phyloP scores from a whole-genome alignment of 2,329 filamentous ascomycete genomes.

The Phaeosphaeria sp. region DNA sequence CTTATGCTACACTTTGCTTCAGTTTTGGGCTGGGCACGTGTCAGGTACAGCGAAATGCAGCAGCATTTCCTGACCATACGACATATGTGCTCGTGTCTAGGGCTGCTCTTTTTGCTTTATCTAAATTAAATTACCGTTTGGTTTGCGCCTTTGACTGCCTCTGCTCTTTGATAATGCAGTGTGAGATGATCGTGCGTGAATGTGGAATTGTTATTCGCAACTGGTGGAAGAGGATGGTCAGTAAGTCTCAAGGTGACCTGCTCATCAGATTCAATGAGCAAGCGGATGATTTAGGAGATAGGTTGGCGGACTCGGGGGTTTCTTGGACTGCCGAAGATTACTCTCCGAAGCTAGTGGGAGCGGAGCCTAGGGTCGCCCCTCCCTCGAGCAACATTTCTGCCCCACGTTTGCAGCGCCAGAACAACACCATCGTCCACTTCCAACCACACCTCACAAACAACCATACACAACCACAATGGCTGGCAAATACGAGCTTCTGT shows the following conservation, averaged over 20 bases:
- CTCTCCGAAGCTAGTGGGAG: conserved; percentile 14
- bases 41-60: neutral
- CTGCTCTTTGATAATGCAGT: neutral
- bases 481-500: conserved; percentile 88
- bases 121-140: neutral
- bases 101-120: neutral
- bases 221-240: too few species aligned
- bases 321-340: neutral
- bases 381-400: conserved; percentile 19
- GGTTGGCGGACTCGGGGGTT: neutral
- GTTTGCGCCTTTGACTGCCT: neutral
- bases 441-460: conserved; percentile 1
- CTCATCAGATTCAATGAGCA: too few species aligned
- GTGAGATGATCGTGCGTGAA: neutral
- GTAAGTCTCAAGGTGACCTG: too few species aligned
- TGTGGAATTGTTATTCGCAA: too few species aligned
- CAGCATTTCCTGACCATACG: neutral
- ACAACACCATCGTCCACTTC: conserved; percentile 17
- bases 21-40: neutral
- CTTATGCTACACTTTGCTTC: neutral
- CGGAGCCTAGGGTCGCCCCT: conserved; percentile 21
- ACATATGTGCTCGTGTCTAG: neutral
- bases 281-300: too few species aligned
- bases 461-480: conserved; percentile 65
- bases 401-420: conserved; percentile 20